Evolutionary conservation across 1,139 yeast genomes (phyloP), one percentile per base, ranked within the genome.

Genomic region (Hansenula lynferdii): DNA sequence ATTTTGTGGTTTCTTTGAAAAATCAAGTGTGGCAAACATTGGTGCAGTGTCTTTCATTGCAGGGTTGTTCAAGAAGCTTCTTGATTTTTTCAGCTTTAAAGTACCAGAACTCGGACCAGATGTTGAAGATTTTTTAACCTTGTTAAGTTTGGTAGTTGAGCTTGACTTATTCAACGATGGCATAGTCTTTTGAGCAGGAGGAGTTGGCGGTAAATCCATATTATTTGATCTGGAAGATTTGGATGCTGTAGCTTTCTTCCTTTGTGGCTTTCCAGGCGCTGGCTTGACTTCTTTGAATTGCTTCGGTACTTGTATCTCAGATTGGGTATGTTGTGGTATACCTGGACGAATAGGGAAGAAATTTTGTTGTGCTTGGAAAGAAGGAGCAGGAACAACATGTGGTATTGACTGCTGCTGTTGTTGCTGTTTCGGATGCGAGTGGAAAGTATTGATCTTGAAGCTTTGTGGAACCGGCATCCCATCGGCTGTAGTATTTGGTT

Each of bases 11-110:
- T 38, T 31, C 20, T 47, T 50, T 1, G 55, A 49, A 32, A 52
- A 51, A 30, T 52, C 54, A 17, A 52, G 28, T 9, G 57, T 52
- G n/a, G 47, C 44, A 25, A 46, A 51, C 15, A 48, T 26, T 9
- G 52, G 42, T 14, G 38, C 35, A 15, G 33, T 32, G n/a, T 44
- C 26, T 11, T 42, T 31, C 14, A 39, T 20, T 12, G 33, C 18
- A 6, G 45, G 23, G 11, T 44, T 28, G 12, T 42, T 31, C 11
- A 51, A 38, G 28, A 49, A 51, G 28, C 50, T 46, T 39, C 50
- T 49, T 5, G 56, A 52, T 32, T 49, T 52, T 34, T 45, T 50
- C 33, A 52, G 31, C 6, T 37, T 40, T 29, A 22, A 36, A 4
- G 44, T 37, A n/a, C 21, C 40, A 8, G 31, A 30, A 23, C 28